Conservation (phyloP, 2,329 filamentous ascomycete genomes). For the Fusarium sp. region DNA sequence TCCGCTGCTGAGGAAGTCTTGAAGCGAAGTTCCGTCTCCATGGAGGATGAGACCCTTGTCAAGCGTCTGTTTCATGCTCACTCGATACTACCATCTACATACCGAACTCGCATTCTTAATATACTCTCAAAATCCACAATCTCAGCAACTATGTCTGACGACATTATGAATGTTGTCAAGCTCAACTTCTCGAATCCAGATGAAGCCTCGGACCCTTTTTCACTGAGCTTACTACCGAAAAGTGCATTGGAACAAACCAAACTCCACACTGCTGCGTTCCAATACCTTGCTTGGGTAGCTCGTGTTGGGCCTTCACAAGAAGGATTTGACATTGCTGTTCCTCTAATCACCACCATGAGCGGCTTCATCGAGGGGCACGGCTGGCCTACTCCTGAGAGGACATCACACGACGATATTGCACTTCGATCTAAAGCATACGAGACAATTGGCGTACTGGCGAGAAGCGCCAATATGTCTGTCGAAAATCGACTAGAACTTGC, state of each 20-base stretch:
- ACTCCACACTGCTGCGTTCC: slow-evolving; percentile 83
- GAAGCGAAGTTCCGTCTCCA: slow-evolving; percentile 79
- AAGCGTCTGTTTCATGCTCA: slow-evolving; percentile 78
- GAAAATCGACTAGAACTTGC: slow-evolving; percentile 66
- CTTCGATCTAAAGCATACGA: slow-evolving; percentile 88
- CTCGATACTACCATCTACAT: slow-evolving; percentile 74
- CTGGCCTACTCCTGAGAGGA: slow-evolving; percentile 77
- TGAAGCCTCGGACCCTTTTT: slow-evolving; percentile 5
- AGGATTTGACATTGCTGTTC: slow-evolving; percentile 74
- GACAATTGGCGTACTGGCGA: slow-evolving; percentile 84
- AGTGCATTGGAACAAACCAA: slow-evolving; percentile 80
- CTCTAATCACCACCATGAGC: slow-evolving; percentile 75
- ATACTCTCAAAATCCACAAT: slow-evolving; percentile 81
- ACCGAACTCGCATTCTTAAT: slow-evolving; percentile 81
- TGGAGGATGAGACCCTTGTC: slow-evolving; percentile 76
- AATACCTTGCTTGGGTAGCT: slow-evolving; percentile 88
- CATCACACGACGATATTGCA: slow-evolving; percentile 69
- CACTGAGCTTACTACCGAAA: slow-evolving; percentile 50
- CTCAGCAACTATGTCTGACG: slow-evolving; percentile 75
- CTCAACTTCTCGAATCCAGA: slow-evolving; percentile 65
- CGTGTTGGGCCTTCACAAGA: slow-evolving; percentile 71
- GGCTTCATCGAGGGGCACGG: slow-evolving; percentile 83
- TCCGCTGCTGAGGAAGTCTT: slow-evolving; percentile 90
- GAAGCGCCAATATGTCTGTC: slow-evolving; percentile 68
- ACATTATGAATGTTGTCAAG: slow-evolving; percentile 77